Evolutionary conservation across 2,329 filamentous ascomycete genomes (phyloP).

Genomic region (Phialophora macrospora): DNA sequence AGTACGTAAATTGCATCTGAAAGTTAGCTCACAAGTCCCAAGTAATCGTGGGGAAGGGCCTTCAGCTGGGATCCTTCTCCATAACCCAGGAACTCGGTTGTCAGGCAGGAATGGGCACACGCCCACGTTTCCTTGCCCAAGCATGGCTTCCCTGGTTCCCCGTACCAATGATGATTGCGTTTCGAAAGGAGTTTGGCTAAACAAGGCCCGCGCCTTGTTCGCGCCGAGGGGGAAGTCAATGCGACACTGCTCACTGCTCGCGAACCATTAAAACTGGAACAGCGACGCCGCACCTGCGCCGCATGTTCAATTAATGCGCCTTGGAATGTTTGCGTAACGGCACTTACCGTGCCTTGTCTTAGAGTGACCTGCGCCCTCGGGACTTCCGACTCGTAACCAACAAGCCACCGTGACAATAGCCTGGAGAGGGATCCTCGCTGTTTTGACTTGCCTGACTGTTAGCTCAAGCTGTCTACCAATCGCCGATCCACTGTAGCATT

Average conservation of each 20-base stretch:
- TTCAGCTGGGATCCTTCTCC: neutral
- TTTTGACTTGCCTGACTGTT: neutral
- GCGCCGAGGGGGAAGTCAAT: neutral
- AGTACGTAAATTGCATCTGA: neutral
- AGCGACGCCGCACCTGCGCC: neutral
- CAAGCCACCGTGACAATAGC: neutral
- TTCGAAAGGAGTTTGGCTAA: constrained; percentile 4
- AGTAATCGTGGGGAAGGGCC: constrained; percentile 2
- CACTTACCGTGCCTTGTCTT: neutral
- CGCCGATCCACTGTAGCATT: neutral
- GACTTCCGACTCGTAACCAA: neutral
- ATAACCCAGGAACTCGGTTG: neutral
- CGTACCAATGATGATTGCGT: constrained; percentile 15
- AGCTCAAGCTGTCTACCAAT: neutral
- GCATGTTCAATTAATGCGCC: neutral
- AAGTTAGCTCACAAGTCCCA: neutral
- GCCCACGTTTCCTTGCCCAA: neutral
- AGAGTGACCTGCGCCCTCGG: no score
- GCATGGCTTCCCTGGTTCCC: constrained; percentile 11
- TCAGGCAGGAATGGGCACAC: neutral
- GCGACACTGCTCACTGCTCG: neutral
- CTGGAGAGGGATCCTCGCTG: neutral
- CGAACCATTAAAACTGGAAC: neutral
- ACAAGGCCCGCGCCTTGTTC: constrained; percentile 16
- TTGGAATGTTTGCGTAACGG: neutral